These are phyloP conservation scores for Cucumis melo DNA, from an alignment of 306 rosid species.

Conservation along the genomic window DNA sequence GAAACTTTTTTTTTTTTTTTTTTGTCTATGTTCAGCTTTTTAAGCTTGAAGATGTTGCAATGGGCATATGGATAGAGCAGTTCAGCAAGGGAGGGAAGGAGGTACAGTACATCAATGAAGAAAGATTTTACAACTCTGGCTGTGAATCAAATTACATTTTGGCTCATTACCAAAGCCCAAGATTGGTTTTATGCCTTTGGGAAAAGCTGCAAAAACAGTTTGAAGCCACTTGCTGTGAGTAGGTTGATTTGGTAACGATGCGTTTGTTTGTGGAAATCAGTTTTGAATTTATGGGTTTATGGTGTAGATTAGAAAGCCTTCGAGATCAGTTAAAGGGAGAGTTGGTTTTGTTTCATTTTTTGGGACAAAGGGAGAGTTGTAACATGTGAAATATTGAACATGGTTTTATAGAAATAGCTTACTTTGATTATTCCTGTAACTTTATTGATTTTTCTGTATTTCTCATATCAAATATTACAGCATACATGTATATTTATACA, in stretches of 20 bases:
- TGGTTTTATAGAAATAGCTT: neutral
- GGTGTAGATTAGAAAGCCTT: neutral
- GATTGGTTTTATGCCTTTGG: conserved; percentile 83
- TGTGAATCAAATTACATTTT: conserved; percentile 65
- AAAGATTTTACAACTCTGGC: conserved; percentile 73
- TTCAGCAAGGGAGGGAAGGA: conserved; percentile 48
- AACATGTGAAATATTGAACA: neutral
- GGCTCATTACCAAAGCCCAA: conserved; percentile 80
- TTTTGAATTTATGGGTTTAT: neutral
- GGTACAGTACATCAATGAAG: conserved; percentile 56
- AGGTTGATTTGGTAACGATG: neutral
- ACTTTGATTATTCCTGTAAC: too few relatives aligned
- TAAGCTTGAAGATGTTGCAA: conserved; percentile 92
- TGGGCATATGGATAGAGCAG: conserved; percentile 86
- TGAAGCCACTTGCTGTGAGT: conserved; percentile 60
- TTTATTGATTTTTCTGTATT: too few relatives aligned
- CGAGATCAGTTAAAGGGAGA: neutral
- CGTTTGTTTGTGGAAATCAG: neutral
- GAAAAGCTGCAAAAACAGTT: conserved; percentile 67
- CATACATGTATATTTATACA: too few relatives aligned
- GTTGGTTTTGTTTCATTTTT: neutral
- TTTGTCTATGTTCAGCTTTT: conserved; percentile 38
- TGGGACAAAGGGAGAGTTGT: neutral
- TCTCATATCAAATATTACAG: too few relatives aligned
- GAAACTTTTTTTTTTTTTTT: neutral